These are phyloP conservation scores for Fusarium sp. DNA, from an alignment of 2,329 filamentous ascomycete species.

Conservation along the genomic window DNA sequence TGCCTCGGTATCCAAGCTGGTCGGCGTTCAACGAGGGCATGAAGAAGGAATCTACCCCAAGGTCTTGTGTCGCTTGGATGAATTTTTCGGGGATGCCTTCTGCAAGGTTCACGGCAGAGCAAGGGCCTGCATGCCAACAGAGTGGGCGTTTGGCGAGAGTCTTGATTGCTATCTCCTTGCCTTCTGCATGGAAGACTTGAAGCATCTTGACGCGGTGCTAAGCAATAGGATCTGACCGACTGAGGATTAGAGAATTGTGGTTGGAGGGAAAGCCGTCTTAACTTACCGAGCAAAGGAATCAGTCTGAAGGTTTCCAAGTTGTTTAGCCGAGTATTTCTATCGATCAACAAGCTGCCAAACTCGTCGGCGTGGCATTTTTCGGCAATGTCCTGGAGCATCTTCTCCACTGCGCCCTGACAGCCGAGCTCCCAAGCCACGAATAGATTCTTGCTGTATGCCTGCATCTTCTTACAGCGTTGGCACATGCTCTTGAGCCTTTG, in stretches of 20 bases:
- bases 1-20: neutral
- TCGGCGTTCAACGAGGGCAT: neutral
- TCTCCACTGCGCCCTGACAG: neutral
- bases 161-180: neutral
- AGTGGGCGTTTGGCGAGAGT: neutral
- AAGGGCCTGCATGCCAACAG: neutral
- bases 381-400: neutral
- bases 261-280: neutral
- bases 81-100: neutral
- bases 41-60: neutral
- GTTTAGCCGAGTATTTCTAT: neutral
- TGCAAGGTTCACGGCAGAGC: neutral
- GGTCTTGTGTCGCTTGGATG: neutral
- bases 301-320: neutral
- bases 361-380: neutral
- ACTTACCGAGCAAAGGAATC: neutral
- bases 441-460: neutral
- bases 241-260: neutral
- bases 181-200: neutral
- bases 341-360: neutral
- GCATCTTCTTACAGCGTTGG: neutral
- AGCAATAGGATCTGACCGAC: neutral
- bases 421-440: slow-evolving; percentile 8
- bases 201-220: neutral
- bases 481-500: neutral